Evolutionary conservation across 495 filamentous ascomycete genomes (phyloP), one percentile per base, ranked within the genome.

Genomic region (Ramalina peruviana): DNA sequence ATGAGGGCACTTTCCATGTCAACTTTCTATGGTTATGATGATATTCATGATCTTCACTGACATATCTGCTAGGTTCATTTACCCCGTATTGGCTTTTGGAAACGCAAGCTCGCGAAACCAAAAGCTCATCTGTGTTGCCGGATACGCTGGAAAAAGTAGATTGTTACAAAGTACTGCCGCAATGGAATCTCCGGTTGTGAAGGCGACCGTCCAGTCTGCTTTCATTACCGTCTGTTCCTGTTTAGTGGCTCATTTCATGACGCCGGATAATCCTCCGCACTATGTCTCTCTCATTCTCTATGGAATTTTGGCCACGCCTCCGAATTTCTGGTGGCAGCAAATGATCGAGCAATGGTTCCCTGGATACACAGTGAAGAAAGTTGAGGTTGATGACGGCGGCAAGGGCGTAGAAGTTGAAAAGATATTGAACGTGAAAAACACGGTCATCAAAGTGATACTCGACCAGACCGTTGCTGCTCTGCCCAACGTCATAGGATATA

Each of bases 241-340:
- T 56, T 53, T 95, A 53, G 62, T 94, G 23, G 92, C 88, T 3
- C 52, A 44, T 19, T 51, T 46, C 40, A 49, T 50, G 40, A 60
- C 39, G 16, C 38, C 52, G 21, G 48, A 60, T 50, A 59, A 56
- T 40, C 65, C 71, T 26, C 68, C 70, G 36, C 59, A 57, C 21
- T 64, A 94, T 43, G 64, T 89, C 56, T 85, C 89, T 62, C 96
- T 94, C 65, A 61, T 84, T 49, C 59, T 86, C 43, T 96, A 82
- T 68, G 72, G 80, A 43, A 61, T 86, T 25, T 54, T 96, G 45
- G 83, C 75, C 58, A 80, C 82, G 15, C 90, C 92, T 4, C 82
- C 85, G 19, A 97, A 97, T 67, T 85, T 87, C 65, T 66, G 84
- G 57, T 98, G 88, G 88, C 88, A 86, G 62, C 69, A 65, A 53